Evolutionary conservation across 192 early-diverging fungal genomes (phyloP).

Genomic region (Entomortierella lignicola): DNA sequence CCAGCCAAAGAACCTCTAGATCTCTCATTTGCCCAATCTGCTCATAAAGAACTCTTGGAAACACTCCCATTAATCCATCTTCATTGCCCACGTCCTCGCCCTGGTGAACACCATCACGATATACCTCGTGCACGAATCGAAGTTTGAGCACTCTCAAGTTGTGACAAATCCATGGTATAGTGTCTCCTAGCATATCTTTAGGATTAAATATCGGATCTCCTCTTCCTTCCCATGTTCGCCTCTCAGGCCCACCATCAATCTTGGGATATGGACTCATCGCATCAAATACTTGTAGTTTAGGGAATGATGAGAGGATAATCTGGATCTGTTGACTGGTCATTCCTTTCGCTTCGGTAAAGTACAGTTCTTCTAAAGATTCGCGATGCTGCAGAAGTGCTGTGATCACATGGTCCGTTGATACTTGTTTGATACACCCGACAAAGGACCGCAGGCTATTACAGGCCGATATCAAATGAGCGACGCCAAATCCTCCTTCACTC

Average conservation of each 20-base stretch:
- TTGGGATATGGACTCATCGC: background rate
- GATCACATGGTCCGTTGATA: background rate
- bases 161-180: background rate
- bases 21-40: conserved; percentile 1
- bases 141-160: conserved; percentile 1
- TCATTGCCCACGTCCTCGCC: background rate
- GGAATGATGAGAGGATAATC: background rate
- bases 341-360: background rate
- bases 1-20: conserved; percentile 1
- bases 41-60: conserved; percentile 1
- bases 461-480: background rate
- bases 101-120: background rate
- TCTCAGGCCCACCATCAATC: background rate
- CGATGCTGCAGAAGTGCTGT: background rate
- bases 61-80: background rate
- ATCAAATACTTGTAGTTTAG: conserved; percentile 2
- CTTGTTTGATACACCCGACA: background rate
- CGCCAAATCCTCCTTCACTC: background rate
- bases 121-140: background rate
- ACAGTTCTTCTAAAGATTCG: conserved; percentile 5
- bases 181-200: background rate
- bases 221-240: background rate
- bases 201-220: background rate
- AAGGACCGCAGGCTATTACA: conserved; percentile 7
- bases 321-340: background rate